Base-by-base conservation (phyloP, 768 basidiomycete species). In the Podaxis carcinomalis region DNA sequence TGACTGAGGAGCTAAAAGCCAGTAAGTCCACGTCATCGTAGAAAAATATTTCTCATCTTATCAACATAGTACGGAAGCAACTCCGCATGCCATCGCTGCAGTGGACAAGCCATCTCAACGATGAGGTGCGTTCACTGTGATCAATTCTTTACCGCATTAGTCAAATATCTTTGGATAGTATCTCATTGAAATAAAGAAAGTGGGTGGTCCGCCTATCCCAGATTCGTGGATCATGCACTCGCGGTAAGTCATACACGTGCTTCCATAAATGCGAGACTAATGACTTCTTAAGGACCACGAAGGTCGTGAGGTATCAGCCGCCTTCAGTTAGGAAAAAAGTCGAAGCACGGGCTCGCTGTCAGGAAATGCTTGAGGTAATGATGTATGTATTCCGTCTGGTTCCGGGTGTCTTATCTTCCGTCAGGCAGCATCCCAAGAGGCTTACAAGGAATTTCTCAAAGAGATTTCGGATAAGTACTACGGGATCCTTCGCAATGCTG, bases 401-500 rank as follows among this genome's bases (percentile, higher is more conserved):
- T 27, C n/a, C 16, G 2, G 23, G 19, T 36, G n/a, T 32, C 19
- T 36, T 19, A 42, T 27, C 16, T 53, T 2, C 28, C 27, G 35
- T 16, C 62, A 88, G 64, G 83, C 79, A 0, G 91, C 84, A 66
- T 83, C 90, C 2, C 78, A 83, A 57, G 77, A 76, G 27, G 90
- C 92, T 0, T 93, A 85, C 68, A 76, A 77, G 16, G 70, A 77
- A 6, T 95, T 95, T 68, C 80, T 94, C 46, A 69, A 74, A 35
- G 87, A 93, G 59, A 91, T 95, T 32, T 74, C 85, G 7, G 70
- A 77, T 35, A 81, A 86, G 14, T 78, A 89, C 65, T 95, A 96
- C 67, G 82, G 79, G 4, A 64, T 87, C 6, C 74, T 98, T 60
- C 83, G 94, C 9, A 82, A 89, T 62, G 87, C 82, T 5, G 86